phyloP scores from a whole-genome alignment of 257 asterid genomes.

The Solanum pennellii region DNA sequence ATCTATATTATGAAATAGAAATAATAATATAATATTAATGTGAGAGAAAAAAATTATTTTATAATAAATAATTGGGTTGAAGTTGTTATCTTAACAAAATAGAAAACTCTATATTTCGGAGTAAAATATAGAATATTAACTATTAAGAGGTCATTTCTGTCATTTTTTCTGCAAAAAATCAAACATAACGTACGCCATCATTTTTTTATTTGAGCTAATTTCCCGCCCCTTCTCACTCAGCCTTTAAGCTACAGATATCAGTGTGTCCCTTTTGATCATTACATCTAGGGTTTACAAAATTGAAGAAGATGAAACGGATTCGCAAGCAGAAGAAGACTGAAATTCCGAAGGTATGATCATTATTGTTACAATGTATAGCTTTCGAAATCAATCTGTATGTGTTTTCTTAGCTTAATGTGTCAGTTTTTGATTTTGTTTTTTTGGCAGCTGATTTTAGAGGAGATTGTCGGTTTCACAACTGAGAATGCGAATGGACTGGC shows the following conservation, averaged over 20 bases:
- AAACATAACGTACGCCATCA: conserved; percentile 7
- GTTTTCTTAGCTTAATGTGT: not conserved
- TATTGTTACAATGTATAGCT: not conserved
- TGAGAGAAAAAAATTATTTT: too few relatives aligned
- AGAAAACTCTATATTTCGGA: too few relatives aligned
- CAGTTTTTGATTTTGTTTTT: not conserved
- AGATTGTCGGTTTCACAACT: conserved; percentile 51
- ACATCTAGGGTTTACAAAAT: conserved; percentile 17
- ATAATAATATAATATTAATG: too few relatives aligned
- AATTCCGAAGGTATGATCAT: not conserved
- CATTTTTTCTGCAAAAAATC: not conserved
- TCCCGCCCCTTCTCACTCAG: conserved; percentile 27
- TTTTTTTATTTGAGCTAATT: conserved; percentile 18
- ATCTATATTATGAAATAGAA: too few relatives aligned
- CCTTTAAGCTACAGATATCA: not conserved
- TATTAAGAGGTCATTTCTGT: not conserved
- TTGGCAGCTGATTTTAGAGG: conserved; percentile 47
- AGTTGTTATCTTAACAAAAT: too few relatives aligned
- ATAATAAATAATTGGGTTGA: too few relatives aligned
- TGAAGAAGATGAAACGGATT: conserved; percentile 36
- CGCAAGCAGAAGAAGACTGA: conserved; percentile 26
- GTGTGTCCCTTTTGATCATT: not conserved
- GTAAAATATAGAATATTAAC: too few relatives aligned
- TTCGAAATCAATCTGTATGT: not conserved
- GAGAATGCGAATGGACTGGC: conserved; percentile 49